A percentile compares a stretch with the other conserved stretches of the same genome.
phyloP scores from a whole-genome alignment of 75 land plant genomes.

The Ceratopteris richardii region DNA sequence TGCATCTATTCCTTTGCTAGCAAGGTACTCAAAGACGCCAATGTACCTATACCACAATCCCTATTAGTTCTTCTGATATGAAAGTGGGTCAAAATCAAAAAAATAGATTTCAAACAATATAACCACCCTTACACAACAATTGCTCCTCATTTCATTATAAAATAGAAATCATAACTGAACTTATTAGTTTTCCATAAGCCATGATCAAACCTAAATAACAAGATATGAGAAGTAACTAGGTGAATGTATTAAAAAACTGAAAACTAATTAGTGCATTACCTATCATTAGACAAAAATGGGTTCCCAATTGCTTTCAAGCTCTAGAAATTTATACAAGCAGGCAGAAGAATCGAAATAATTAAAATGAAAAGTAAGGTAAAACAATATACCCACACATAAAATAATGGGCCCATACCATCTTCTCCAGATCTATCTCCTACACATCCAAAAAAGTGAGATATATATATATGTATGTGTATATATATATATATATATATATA shows the following conservation, averaged over 20 bases:
- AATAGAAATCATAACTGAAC: too few relatives aligned
- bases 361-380: conserved; percentile 3
- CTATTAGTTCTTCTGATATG: not conserved
- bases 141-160: too few relatives aligned
- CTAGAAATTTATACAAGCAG: conserved; percentile 20
- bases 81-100: not conserved
- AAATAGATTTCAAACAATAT: not conserved
- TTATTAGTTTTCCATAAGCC: too few relatives aligned
- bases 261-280: too few relatives aligned
- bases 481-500: too few relatives aligned
- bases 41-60: conserved; percentile 53
- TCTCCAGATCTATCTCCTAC: conserved; percentile 84
- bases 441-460: too few relatives aligned
- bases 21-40: conserved; percentile 71
- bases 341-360: conserved; percentile 1
- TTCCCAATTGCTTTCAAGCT: conserved; percentile 7
- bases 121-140: not conserved
- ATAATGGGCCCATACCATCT: conserved; percentile 92
- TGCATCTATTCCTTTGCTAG: conserved; percentile 46
- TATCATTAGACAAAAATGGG: too few relatives aligned
- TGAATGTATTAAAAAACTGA: too few relatives aligned
- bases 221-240: too few relatives aligned
- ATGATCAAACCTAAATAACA: too few relatives aligned
- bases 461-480: too few relatives aligned
- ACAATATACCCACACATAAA: conserved; percentile 77